These are phyloP conservation scores for Lithospermum erythrorhizon DNA, from an alignment of 257 asterid species.

Conservation along the genomic window DNA sequence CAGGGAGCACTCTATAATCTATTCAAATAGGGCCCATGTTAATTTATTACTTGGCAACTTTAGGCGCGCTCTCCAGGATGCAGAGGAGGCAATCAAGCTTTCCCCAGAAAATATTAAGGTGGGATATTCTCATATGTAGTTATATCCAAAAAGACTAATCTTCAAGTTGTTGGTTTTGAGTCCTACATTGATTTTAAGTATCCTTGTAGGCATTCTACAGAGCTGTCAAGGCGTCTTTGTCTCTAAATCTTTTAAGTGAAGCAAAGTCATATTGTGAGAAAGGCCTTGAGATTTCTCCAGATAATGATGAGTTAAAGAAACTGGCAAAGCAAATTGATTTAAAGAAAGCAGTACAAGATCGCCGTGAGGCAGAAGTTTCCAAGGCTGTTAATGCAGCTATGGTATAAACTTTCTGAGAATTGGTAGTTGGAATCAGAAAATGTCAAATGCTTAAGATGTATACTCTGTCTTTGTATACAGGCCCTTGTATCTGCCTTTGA, in stretches of 20 bases:
- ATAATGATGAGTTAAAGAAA: conserved; percentile 60
- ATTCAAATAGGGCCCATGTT: conserved; percentile 89
- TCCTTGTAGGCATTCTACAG: conserved; percentile 59
- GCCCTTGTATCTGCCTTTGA: conserved; percentile 58
- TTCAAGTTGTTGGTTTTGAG: neutral
- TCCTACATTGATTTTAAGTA: neutral
- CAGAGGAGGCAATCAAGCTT: conserved; percentile 66
- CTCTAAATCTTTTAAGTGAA: conserved; percentile 60
- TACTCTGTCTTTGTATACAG: conserved; percentile 26
- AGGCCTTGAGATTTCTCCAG: conserved; percentile 68
- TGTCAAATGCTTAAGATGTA: neutral
- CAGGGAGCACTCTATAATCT: conserved; percentile 51
- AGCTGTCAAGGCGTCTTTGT: conserved; percentile 74
- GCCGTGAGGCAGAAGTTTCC: conserved; percentile 43
- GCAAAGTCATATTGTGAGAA: conserved; percentile 55
- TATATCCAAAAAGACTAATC: neutral
- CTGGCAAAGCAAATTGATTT: conserved; percentile 49
- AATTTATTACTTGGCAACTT: conserved; percentile 69
- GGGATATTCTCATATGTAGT: conserved; percentile 3
- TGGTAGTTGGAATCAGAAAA: conserved; percentile 5
- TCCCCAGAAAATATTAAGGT: conserved; percentile 70
- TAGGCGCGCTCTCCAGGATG: conserved; percentile 80
- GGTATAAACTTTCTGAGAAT: conserved; percentile 32
- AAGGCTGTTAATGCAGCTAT: conserved; percentile 53
- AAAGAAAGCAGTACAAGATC: conserved; percentile 35